Percentiles rank a stretch among this genome's conserved stretches.
Evolutionary conservation across 192 early-diverging fungal genomes (phyloP).

Genomic region (Diversispora epigaea): DNA sequence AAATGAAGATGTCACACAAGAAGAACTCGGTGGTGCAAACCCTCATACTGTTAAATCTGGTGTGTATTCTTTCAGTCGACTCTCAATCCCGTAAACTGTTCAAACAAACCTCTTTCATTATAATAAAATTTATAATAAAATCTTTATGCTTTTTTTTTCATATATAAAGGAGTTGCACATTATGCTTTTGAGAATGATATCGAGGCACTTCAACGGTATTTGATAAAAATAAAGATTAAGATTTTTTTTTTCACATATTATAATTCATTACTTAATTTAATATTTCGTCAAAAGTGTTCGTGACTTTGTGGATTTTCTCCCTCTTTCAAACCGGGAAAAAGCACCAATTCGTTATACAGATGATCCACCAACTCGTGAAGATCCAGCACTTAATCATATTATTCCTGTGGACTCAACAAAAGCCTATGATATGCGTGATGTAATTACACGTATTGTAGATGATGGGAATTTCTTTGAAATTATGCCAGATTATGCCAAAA

Average conservation of each 20-base stretch:
- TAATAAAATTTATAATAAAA: not conserved
- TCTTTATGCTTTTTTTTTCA: not conserved
- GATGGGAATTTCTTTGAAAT: conserved; percentile 89
- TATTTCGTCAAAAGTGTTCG: conserved; percentile 51
- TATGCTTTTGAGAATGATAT: conserved; percentile 92
- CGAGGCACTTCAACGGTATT: conserved; percentile 73
- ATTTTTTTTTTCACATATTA: not conserved
- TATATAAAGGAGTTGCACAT: conserved; percentile 68
- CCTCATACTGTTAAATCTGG: conserved; percentile 89
- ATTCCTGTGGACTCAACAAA: conserved; percentile 87
- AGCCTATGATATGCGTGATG: conserved; percentile 94
- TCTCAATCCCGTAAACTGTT: not conserved
- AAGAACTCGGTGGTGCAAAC: conserved; percentile 89
- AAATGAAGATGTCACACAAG: conserved; percentile 92
- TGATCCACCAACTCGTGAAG: conserved; percentile 67
- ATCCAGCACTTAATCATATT: conserved; percentile 79
- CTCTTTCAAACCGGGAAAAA: conserved; percentile 76
- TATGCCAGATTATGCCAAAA: conserved; percentile 86
- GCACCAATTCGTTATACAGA: conserved; percentile 63
- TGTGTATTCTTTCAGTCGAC: not conserved
- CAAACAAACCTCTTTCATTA: not conserved
- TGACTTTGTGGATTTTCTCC: conserved; percentile 86
- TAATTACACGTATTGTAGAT: conserved; percentile 80
- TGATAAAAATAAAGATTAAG: not conserved
- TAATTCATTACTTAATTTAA: not conserved